Evolutionary conservation across 305 asterid genomes (phyloP), one percentile per base, ranked within the genome.

Genomic region (Galium porrigens): DNA sequence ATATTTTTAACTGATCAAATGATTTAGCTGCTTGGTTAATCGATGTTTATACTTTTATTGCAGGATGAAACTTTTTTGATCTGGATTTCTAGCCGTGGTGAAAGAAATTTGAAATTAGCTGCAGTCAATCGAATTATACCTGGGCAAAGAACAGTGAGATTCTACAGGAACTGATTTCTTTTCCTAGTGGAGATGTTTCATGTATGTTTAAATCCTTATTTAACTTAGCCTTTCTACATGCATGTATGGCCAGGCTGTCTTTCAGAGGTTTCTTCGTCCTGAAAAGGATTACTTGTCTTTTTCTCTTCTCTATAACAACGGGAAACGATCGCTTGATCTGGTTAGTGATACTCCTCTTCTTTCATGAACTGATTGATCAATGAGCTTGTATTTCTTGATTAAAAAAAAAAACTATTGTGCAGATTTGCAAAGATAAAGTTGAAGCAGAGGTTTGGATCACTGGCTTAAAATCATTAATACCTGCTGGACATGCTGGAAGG

Each of bases 371-470:
- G 11, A 39, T 37, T 39, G 25, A 61, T 25, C 44, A 57, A 58
- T 63, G 66, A 61, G 61, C 17, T 70, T 62, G 66, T 58, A 64
- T 60, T 67, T 62, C 61, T 58, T 75, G 12, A 63, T 53, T 67
- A 58, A 20, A 69, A 62, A 51, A 62, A 53, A 60, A 64, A 36
- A 56, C 22, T 25, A 55, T 46, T 68, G 36, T 67, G 32, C 72
- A 88, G 97, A 91, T 91, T 71, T 91, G 98, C 82, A 92, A 92
- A 85, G 91, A 89, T 75, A 89, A 81, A 85, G 95, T 85, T 72
- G 98, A 92, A 82, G 95, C 96, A 65, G 91, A 89, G 82, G 83
- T 81, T 74, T 89, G 96, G 96, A 92, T 89, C 66, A 86, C 86
- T 73, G 95, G 95, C 58, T 86, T 86, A 61, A 85, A 81, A 82